Conservation (phyloP, 2,329 filamentous ascomycete genomes). For the Clonostachys rhizophaga region DNA sequence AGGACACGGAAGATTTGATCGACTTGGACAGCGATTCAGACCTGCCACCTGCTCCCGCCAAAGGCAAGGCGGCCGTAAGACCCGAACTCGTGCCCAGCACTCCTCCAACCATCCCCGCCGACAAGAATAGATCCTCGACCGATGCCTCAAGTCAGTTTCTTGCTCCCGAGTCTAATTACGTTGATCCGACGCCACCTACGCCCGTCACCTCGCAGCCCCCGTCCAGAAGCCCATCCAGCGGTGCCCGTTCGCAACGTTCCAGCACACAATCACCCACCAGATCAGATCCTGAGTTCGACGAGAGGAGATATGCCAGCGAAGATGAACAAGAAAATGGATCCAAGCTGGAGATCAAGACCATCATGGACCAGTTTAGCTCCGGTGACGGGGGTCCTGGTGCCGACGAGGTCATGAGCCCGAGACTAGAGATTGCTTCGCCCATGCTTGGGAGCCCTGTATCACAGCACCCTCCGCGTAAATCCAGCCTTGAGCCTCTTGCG, state of each 20-base stretch:
- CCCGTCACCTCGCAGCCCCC: constrained; percentile 49
- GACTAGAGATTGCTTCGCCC: constrained; percentile 77
- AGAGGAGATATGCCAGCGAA: constrained; percentile 51
- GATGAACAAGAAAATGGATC: constrained; percentile 60
- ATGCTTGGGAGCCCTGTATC: constrained; percentile 60
- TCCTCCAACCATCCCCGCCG: neutral
- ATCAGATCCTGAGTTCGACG: constrained; percentile 49
- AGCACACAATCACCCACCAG: constrained; percentile 46
- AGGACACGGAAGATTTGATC: neutral
- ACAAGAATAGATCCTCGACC: constrained; percentile 27
- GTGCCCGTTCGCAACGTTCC: constrained; percentile 39
- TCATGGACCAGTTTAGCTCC: constrained; percentile 93
- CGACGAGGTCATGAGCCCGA: constrained; percentile 89
- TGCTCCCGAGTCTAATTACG: constrained; percentile 41
- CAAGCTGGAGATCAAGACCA: constrained; percentile 86
- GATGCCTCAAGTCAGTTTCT: constrained; percentile 35
- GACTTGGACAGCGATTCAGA: neutral
- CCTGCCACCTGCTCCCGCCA: neutral
- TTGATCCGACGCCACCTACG: constrained; percentile 55
- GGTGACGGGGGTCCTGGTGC: constrained; percentile 65
- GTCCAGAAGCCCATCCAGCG: constrained; percentile 53
- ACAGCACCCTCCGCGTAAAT: constrained; percentile 76
- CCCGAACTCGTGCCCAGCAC: neutral
- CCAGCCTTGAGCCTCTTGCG: constrained; percentile 76
- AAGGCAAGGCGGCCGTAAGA: neutral